Percentiles rank a stretch among this genome's conserved stretches.
Evolutionary conservation across 352 stramenopile species (phyloP).

Genomic region (Phytophthora citrophthora): DNA sequence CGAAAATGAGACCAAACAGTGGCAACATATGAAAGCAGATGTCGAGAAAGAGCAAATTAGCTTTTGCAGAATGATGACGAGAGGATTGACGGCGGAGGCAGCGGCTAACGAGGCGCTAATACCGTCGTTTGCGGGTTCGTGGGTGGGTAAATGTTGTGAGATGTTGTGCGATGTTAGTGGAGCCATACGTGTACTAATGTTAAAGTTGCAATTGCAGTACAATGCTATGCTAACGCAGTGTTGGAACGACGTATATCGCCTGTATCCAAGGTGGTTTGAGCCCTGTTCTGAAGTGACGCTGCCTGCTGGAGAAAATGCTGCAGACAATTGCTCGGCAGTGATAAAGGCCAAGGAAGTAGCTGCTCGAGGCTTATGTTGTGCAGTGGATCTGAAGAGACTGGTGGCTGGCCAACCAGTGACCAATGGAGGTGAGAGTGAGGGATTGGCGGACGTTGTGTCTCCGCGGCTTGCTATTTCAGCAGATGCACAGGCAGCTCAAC

Average conservation of each 20-base stretch:
- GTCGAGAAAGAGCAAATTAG: slow-evolving; percentile 47
- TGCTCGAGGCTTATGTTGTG: slow-evolving; percentile 32
- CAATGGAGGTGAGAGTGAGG: slow-evolving; percentile 19
- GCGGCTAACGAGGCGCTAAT: slow-evolving; percentile 20
- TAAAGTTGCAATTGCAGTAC: slow-evolving; percentile 34
- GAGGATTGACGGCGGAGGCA: slow-evolving; percentile 20
- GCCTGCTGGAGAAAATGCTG: slow-evolving; percentile 3
- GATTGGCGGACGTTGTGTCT: slow-evolving; percentile 18
- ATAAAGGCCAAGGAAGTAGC: slow-evolving; percentile 59
- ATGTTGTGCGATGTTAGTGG: background rate
- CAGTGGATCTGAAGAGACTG: slow-evolving; percentile 17
- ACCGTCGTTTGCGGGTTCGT: slow-evolving; percentile 27
- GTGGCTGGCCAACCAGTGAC: slow-evolving; percentile 16
- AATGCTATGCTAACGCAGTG: slow-evolving; percentile 46
- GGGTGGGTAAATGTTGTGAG: slow-evolving; percentile 23
- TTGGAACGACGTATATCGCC: slow-evolving; percentile 64
- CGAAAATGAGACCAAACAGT: slow-evolving; percentile 43
- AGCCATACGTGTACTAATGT: background rate
- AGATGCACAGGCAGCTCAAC: slow-evolving; percentile 52
- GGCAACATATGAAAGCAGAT: slow-evolving; percentile 41
- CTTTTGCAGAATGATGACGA: slow-evolving; percentile 34
- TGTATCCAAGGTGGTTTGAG: slow-evolving; percentile 75
- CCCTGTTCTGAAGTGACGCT: slow-evolving; percentile 42
- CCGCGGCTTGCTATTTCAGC: slow-evolving; percentile 54
- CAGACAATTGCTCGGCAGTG: background rate